A percentile compares a stretch with the other conserved stretches of the same genome.
Evolutionary conservation across 805 yeast genomes (phyloP).

Genomic region (Starmerella khaoyaiensis): DNA sequence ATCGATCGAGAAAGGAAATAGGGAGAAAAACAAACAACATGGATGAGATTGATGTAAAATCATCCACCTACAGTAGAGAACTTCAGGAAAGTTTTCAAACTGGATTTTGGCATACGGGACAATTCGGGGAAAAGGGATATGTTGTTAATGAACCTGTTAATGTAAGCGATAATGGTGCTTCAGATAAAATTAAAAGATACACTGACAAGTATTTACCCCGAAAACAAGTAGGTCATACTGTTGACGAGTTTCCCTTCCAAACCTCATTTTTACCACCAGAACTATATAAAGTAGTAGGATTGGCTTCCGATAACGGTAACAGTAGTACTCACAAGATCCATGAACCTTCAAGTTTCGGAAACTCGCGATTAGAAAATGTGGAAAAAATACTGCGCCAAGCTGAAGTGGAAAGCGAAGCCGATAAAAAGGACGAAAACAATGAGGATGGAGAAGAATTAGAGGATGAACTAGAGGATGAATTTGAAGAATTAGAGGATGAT

Average conservation of each 20-base stretch:
- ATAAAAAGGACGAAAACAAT: constrained; percentile 28
- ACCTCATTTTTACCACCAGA: constrained; percentile 66
- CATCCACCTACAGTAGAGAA: constrained; percentile 13
- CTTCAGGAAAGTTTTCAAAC: constrained; percentile 11
- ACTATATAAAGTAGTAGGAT: constrained; percentile 57
- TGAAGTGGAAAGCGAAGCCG: constrained; percentile 29
- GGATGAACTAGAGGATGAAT: constrained; percentile 51
- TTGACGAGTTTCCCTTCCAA: constrained; percentile 66
- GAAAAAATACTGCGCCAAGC: background rate
- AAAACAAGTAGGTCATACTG: constrained; percentile 54
- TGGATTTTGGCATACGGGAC: constrained; percentile 23
- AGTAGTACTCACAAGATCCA: background rate
- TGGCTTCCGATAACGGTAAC: constrained; percentile 16
- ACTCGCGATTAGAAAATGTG: too few species aligned
- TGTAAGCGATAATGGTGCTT: constrained; percentile 5
- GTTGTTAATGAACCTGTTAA: constrained; percentile 16
- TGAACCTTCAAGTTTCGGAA: background rate
- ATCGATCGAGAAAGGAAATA: background rate
- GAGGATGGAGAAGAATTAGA: constrained; percentile 33
- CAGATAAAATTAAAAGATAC: constrained; percentile 69
- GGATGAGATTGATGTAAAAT: constrained; percentile 11
- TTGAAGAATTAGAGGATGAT: constrained; percentile 59
- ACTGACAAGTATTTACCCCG: constrained; percentile 67
- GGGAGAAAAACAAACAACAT: background rate
- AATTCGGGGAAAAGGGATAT: constrained; percentile 13